phyloP scores from a whole-genome alignment of 768 basidiomycete genomes.

The Pseudohyphozyma bogoriensis region DNA sequence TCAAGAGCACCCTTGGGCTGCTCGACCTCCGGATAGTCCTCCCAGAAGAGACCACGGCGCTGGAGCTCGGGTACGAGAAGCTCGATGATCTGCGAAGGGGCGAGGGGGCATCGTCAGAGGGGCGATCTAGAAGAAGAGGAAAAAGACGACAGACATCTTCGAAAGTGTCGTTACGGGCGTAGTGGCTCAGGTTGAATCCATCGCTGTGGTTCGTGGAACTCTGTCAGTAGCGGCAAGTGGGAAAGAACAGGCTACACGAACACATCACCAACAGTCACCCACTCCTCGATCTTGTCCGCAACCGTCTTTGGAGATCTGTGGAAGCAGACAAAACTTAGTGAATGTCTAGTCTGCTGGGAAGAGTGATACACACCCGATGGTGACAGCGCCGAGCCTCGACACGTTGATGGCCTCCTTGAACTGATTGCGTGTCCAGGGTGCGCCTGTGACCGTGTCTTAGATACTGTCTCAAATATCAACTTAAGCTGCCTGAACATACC shows the following conservation, averaged over 20 bases:
- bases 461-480: too few species aligned
- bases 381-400: neutral
- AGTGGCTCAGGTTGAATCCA: neutral
- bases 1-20: neutral
- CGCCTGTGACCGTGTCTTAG: too few species aligned
- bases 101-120: neutral
- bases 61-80: constrained; percentile 7
- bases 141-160: neutral
- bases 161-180: neutral
- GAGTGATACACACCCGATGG: too few species aligned
- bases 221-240: too few species aligned
- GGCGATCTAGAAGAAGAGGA: neutral
- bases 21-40: neutral
- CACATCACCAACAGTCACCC: neutral
- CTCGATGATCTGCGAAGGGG: constrained; percentile 1
- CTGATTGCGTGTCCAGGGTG: neutral
- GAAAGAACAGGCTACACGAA: too few species aligned
- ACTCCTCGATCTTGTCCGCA: neutral
- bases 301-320: neutral
- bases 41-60: constrained; percentile 1
- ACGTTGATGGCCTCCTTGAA: neutral
- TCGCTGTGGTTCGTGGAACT: too few species aligned
- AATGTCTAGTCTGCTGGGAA: too few species aligned
- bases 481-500: too few species aligned
- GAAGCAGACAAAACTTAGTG: too few species aligned